Evolutionary conservation across 306 rosid genomes (phyloP).

Genomic region (Nissolia schottii): DNA sequence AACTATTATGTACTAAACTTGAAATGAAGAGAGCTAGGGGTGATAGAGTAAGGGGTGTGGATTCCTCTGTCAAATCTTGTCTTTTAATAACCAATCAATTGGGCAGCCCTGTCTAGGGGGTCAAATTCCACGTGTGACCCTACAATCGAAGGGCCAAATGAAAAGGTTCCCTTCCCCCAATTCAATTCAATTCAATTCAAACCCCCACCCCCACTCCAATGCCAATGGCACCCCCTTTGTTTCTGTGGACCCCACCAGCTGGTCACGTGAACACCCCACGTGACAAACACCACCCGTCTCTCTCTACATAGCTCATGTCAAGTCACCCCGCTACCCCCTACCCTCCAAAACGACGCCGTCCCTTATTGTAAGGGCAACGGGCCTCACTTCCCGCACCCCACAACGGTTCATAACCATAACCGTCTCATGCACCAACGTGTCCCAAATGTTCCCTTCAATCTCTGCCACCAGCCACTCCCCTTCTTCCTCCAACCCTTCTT

Average conservation of each 20-base stretch:
- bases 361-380: background rate
- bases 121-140: slow-evolving; percentile 37
- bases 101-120: slow-evolving; percentile 38
- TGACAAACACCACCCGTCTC: slow-evolving; percentile 22
- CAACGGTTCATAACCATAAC: slow-evolving; percentile 5
- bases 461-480: slow-evolving; percentile 49
- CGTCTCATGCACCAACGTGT: slow-evolving; percentile 65
- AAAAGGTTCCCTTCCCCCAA: slow-evolving; percentile 11
- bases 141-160: slow-evolving; percentile 21
- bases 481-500: slow-evolving; percentile 49
- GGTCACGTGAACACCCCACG: slow-evolving; percentile 53
- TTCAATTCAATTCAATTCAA: slow-evolving; percentile 27
- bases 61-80: slow-evolving; percentile 52
- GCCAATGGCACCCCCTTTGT: too few species aligned
- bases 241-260: slow-evolving; percentile 32
- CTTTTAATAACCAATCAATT: slow-evolving; percentile 46
- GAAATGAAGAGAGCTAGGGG: background rate
- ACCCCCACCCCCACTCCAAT: slow-evolving; percentile 12
- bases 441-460: slow-evolving; percentile 60
- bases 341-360: slow-evolving; percentile 30
- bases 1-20: background rate
- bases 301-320: background rate
- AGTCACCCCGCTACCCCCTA: background rate
- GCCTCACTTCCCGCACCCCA: background rate
- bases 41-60: slow-evolving; percentile 18